Percentiles rank a stretch among this genome's conserved stretches.
Conservation (phyloP, 225 moss, liverwort and hornwort species). For the Straminergon stramineum region DNA sequence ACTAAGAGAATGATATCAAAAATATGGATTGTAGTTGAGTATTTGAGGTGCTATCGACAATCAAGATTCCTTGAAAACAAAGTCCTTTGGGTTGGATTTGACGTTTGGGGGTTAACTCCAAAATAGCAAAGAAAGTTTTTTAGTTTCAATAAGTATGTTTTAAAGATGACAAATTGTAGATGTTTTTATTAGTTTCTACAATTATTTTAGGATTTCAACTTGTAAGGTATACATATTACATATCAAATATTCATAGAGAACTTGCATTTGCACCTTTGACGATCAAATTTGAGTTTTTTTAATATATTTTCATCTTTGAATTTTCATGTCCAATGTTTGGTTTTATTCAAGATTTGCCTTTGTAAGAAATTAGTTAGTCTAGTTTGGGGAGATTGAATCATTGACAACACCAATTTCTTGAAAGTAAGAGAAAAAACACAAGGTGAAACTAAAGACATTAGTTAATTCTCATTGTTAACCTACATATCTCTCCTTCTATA, state of each 20-base stretch:
- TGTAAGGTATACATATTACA: not conserved
- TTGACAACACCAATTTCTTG: rapidly evolving
- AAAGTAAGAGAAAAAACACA: not conserved
- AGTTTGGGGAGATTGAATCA: not conserved
- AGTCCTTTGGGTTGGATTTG: rapidly evolving
- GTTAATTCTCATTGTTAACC: not conserved
- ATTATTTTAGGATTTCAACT: not conserved
- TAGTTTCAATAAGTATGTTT: rapidly evolving
- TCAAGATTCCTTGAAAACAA: not conserved
- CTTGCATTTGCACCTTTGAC: not conserved
- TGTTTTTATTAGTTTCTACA: not conserved
- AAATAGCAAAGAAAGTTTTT: not conserved
- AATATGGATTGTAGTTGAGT: not conserved
- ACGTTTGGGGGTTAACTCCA: not conserved
- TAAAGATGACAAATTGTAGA: not conserved
- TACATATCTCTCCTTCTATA: not conserved
- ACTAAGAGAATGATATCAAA: not conserved
- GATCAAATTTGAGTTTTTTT: not conserved
- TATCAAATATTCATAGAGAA: not conserved
- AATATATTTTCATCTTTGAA: not conserved
- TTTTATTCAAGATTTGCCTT: not conserved
- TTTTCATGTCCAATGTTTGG: not conserved
- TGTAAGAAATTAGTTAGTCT: not conserved
- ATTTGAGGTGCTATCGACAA: not conserved
- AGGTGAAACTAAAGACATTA: not conserved